Evolutionary conservation across 768 basidiomycete genomes (phyloP).

Genomic region (Termitomyces sp.): DNA sequence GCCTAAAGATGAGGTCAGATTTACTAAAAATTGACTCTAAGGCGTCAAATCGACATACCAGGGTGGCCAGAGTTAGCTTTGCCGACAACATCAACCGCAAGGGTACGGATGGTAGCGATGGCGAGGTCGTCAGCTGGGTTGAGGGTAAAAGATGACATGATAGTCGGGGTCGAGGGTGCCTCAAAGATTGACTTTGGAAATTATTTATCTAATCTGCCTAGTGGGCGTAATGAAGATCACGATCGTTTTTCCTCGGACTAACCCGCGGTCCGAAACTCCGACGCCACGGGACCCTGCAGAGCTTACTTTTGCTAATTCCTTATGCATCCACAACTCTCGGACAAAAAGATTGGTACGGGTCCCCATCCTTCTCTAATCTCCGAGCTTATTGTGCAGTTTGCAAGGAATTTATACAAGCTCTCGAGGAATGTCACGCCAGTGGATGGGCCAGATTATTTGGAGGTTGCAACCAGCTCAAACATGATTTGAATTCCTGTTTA

Average conservation of each 20-base stretch:
- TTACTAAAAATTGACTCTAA: not conserved
- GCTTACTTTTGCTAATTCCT: not conserved
- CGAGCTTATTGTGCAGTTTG: slow-evolving; percentile 40
- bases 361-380: slow-evolving; percentile 1
- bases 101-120: slow-evolving; percentile 69
- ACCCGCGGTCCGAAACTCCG: slow-evolving; percentile 12
- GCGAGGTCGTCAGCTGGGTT: slow-evolving; percentile 47
- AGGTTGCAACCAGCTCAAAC: slow-evolving; percentile 63
- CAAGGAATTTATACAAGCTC: slow-evolving; percentile 71
- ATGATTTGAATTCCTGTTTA: slow-evolving; percentile 63
- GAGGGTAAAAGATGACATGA: slow-evolving; percentile 36
- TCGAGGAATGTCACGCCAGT: slow-evolving; percentile 62
- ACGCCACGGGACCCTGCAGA: not conserved
- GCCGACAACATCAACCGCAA: slow-evolving; percentile 70
- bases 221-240: not conserved
- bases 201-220: slow-evolving; percentile 14
- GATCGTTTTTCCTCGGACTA: slow-evolving; percentile 1
- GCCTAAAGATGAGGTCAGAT: slow-evolving; percentile 37
- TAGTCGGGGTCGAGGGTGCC: slow-evolving; percentile 20
- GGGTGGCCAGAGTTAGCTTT: slow-evolving; percentile 96
- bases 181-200: slow-evolving; percentile 11
- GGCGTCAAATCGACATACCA: slow-evolving; percentile 33
- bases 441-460: slow-evolving; percentile 63
- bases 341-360: slow-evolving; percentile 49
- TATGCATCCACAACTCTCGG: slow-evolving; percentile 73